Percentiles rank a stretch among this genome's conserved stretches.
phyloP scores from a whole-genome alignment of 345 rosid genomes.

The Brassica carinata region DNA sequence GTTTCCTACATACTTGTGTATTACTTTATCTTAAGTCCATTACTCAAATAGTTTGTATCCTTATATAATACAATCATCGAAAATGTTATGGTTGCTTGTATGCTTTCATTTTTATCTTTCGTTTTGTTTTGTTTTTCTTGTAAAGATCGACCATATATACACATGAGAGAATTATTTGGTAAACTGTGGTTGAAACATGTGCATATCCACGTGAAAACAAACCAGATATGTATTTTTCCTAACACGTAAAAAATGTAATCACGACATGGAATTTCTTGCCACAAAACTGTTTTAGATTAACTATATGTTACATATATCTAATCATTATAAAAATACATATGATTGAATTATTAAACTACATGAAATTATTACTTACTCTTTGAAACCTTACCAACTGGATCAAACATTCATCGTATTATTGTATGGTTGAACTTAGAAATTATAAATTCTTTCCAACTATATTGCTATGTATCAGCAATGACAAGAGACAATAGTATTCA shows the following conservation, averaged over 20 bases:
- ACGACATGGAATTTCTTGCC: neutral
- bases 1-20: neutral
- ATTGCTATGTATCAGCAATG: neutral
- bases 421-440: neutral
- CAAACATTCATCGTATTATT: neutral
- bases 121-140: slow-evolving; percentile 24
- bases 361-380: neutral
- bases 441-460: neutral
- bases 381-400: neutral
- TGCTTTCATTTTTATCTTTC: slow-evolving; percentile 29
- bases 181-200: slow-evolving; percentile 32
- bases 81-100: slow-evolving; percentile 22
- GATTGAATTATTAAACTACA: neutral
- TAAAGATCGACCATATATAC: slow-evolving; percentile 24
- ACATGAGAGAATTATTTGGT: neutral
- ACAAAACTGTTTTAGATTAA: slow-evolving; percentile 5
- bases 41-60: slow-evolving; percentile 1
- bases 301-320: neutral
- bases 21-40: neutral
- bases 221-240: slow-evolving; percentile 8
- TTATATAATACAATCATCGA: slow-evolving; percentile 31
- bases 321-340: neutral
- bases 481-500: neutral
- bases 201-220: slow-evolving; percentile 35
- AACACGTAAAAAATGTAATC: slow-evolving; percentile 6